A percentile compares a stretch with the other conserved stretches of the same genome.
Conservation (phyloP, 805 yeast species). For the Nakazawaea ishiwadae region DNA sequence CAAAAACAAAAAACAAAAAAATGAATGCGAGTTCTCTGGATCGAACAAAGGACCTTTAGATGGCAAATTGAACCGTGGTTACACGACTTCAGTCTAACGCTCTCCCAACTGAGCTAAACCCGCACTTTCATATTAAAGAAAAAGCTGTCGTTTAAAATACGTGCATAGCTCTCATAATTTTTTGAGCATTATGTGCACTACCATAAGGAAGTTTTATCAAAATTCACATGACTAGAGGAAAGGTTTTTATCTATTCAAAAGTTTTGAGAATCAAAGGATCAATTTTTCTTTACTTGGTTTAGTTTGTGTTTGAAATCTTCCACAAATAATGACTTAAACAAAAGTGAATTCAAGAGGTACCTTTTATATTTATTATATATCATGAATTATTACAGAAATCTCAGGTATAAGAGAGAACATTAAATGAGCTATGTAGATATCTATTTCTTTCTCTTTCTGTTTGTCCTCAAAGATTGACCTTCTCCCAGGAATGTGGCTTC, state of each 20-base stretch:
- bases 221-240: no score
- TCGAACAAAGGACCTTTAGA: constrained; percentile 16
- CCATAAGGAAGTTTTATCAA: no score
- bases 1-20: constrained; percentile 2
- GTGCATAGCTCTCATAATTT: no score
- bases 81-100: constrained; percentile 15
- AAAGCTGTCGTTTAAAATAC: neutral
- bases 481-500: constrained; percentile 46
- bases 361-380: no score
- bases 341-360: no score
- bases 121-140: constrained; percentile 1
- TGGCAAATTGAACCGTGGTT: constrained; percentile 10
- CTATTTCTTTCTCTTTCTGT: constrained; percentile 26
- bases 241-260: no score
- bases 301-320: no score
- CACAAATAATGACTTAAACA: no score
- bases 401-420: neutral
- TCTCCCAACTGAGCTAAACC: constrained; percentile 16
- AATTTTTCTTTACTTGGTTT: no score
- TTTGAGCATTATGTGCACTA: no score
- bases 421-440: no score
- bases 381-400: neutral
- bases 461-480: constrained; percentile 73
- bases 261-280: no score
- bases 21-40: constrained; percentile 14